These are phyloP conservation scores for Bryoglossum gracile DNA, from an alignment of 495 filamentous ascomycete genomes.

Conservation along the genomic window DNA sequence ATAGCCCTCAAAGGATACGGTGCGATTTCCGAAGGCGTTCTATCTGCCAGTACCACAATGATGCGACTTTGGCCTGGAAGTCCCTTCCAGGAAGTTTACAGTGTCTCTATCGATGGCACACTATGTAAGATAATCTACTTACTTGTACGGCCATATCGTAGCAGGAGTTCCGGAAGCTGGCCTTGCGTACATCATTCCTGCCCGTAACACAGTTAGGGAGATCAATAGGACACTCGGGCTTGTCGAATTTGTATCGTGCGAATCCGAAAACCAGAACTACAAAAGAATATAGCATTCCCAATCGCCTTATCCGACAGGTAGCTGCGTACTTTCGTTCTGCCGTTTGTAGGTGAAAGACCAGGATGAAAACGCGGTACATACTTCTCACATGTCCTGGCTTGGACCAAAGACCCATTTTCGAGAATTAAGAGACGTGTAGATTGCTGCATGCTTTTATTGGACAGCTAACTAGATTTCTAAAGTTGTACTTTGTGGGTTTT, in stretches of 20 bases:
- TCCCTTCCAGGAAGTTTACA: slow-evolving; percentile 6
- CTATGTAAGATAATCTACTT: not conserved
- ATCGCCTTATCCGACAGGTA: too few relatives aligned
- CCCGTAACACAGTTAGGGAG: not conserved
- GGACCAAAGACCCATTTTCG: too few relatives aligned
- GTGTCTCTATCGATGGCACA: not conserved
- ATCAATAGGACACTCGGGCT: not conserved
- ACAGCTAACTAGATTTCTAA: too few relatives aligned
- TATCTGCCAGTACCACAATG: not conserved
- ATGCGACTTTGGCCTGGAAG: not conserved
- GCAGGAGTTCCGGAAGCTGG: not conserved
- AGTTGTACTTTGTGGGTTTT: too few relatives aligned
- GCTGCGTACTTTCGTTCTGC: too few relatives aligned
- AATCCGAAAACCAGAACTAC: too few relatives aligned
- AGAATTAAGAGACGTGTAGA: too few relatives aligned
- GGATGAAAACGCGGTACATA: too few relatives aligned
- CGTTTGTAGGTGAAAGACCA: too few relatives aligned
- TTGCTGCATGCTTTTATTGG: too few relatives aligned
- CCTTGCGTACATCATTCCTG: slow-evolving; percentile 4
- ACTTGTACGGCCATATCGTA: slow-evolving; percentile 7
- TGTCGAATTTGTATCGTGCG: not conserved
- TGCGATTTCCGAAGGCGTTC: not conserved
- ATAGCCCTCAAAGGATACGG: not conserved
- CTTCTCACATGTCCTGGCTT: too few relatives aligned
- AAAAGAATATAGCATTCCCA: too few relatives aligned